Evolutionary conservation across 371 early-diverging fungal genomes (phyloP).

Genomic region (Mucor irregularis): DNA sequence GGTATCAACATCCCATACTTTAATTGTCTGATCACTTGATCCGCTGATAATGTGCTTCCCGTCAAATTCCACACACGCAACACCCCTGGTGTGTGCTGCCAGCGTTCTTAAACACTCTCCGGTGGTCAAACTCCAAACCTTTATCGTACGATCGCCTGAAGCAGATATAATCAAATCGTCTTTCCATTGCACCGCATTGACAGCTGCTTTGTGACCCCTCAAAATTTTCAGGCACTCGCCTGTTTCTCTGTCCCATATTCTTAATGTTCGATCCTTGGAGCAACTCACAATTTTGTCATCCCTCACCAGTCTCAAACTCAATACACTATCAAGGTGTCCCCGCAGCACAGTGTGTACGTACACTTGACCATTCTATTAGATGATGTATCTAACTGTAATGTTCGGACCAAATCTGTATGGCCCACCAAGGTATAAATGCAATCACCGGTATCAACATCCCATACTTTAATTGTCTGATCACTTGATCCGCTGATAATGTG

Average conservation of each 20-base stretch:
- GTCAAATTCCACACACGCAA: slow-evolving; percentile 95
- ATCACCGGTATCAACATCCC: slow-evolving; percentile 72
- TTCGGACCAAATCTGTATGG: slow-evolving; percentile 81
- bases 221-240: slow-evolving; percentile 65
- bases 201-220: slow-evolving; percentile 70
- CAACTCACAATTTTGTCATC: slow-evolving; percentile 78
- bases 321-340: slow-evolving; percentile 77
- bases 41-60: slow-evolving; percentile 92
- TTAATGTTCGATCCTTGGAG: slow-evolving; percentile 91
- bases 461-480: slow-evolving; percentile 93
- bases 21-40: slow-evolving; percentile 93
- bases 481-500: slow-evolving; percentile 93
- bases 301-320: slow-evolving; percentile 75
- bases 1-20: slow-evolving; percentile 86
- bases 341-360: too few species aligned
- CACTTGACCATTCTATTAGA: slow-evolving; percentile 67
- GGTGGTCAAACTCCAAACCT: slow-evolving; percentile 74
- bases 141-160: slow-evolving; percentile 80
- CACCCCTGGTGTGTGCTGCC: slow-evolving; percentile 72
- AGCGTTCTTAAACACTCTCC: slow-evolving; percentile 58
- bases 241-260: slow-evolving; percentile 79
- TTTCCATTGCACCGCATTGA: slow-evolving; percentile 75
- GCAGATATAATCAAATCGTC: slow-evolving; percentile 69
- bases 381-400: slow-evolving; percentile 52
- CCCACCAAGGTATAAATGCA: slow-evolving; percentile 53